phyloP scores from a whole-genome alignment of 805 yeast genomes.

The Lipomyces kockii region DNA sequence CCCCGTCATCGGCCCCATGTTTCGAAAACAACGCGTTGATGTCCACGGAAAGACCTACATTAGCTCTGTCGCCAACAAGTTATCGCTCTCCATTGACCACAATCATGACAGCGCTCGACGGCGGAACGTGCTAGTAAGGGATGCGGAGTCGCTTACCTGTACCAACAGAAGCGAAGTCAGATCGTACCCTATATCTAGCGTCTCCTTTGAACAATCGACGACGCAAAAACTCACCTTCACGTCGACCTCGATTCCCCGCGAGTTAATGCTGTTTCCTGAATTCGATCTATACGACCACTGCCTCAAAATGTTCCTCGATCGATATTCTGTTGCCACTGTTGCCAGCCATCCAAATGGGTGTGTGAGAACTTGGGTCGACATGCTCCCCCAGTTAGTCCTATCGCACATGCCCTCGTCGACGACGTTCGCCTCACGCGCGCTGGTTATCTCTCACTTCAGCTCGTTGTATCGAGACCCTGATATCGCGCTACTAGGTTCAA shows the following conservation, averaged over 20 bases:
- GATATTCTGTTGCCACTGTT: background rate
- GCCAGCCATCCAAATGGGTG: no score
- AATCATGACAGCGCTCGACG: background rate
- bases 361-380: conserved; percentile 5
- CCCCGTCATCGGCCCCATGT: conserved; percentile 18
- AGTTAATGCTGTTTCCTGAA: conserved; percentile 17
- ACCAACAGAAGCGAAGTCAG: background rate
- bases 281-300: conserved; percentile 14
- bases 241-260: conserved; percentile 6
- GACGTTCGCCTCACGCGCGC: conserved; percentile 19
- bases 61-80: background rate
- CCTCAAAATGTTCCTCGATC: conserved; percentile 7
- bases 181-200: background rate
- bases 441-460: conserved; percentile 11
- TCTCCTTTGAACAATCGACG: background rate
- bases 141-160: background rate
- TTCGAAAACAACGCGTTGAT: conserved; percentile 12
- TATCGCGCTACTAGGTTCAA: conserved; percentile 7
- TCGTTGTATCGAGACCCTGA: conserved; percentile 3
- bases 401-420: conserved; percentile 9
- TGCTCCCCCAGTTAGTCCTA: conserved; percentile 17
- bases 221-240: background rate
- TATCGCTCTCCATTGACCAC: background rate
- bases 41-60: background rate
- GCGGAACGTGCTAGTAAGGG: background rate